phyloP scores from a whole-genome alignment of 2,329 filamentous ascomycete genomes.

The Exophiala viscosa region DNA sequence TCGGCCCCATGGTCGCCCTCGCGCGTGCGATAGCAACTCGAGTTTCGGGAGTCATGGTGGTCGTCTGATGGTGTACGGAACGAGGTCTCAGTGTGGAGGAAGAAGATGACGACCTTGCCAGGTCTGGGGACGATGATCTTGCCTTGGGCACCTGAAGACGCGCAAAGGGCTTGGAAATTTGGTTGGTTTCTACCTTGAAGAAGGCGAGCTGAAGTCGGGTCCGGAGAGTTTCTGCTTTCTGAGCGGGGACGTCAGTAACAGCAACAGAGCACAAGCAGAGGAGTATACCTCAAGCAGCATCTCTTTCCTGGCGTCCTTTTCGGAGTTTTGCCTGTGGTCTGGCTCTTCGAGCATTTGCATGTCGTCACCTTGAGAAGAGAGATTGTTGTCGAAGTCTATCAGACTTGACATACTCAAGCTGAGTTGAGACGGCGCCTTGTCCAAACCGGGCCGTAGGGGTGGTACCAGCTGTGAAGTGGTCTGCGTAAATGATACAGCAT shows the following conservation, averaged over 20 bases:
- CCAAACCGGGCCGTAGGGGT: slow-evolving; percentile 13
- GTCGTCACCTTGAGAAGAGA: slow-evolving; percentile 20
- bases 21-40: slow-evolving; percentile 22
- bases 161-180: slow-evolving; percentile 25
- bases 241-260: background rate
- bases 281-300: slow-evolving; percentile 22
- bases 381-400: slow-evolving; percentile 26
- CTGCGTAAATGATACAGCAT: slow-evolving; percentile 21
- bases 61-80: background rate
- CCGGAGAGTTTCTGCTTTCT: slow-evolving; percentile 27
- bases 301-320: slow-evolving; percentile 22
- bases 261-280: background rate
- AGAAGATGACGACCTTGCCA: slow-evolving; percentile 10
- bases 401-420: slow-evolving; percentile 29
- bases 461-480: slow-evolving; percentile 22
- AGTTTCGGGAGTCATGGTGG: slow-evolving; percentile 13
- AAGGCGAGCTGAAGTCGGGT: slow-evolving; percentile 29
- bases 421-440: slow-evolving; percentile 22
- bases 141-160: slow-evolving; percentile 19
- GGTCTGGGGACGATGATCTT: slow-evolving; percentile 10
- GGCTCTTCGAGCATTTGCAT: slow-evolving; percentile 32
- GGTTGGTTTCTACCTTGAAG: slow-evolving; percentile 30
- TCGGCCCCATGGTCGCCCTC: slow-evolving; percentile 22
- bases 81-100: slow-evolving; percentile 16
- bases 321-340: slow-evolving; percentile 29